Evolutionary conservation across 306 rosid species (phyloP), one percentile per base, ranked within the genome.

Genomic region (Clitoria ternatea): DNA sequence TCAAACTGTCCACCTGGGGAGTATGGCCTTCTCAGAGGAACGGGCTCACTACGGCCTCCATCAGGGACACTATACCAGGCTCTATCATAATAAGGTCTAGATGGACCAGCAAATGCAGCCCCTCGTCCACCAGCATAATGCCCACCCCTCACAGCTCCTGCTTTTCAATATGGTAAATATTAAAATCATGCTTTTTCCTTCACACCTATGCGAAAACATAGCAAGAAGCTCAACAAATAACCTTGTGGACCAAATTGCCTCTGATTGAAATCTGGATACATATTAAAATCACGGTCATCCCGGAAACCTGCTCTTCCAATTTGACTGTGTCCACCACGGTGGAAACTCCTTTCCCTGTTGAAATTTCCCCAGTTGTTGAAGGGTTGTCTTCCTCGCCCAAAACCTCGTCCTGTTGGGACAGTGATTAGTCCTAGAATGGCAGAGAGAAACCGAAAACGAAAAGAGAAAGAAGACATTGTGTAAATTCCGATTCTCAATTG

Each of bases 61-160:
- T 73, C 80, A 73, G 88, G 82, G 26, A 77, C 75, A 76, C 66
- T 81, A 78, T 69, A 56, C 89, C 90, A 85, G 14, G 84, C 54
- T 71, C 88, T 81, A 75, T 82, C 87, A 45, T 56, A 54, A 72
- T 81, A 73, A 32, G 81, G 85, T 57, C 88, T 78, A 73, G 88
- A 72, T 66, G 91, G 84, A 69, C 82, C 77, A 75, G 80, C 77
- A 73, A 36, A 77, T 13, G 76, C 67, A 70, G 77, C 80, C 73
- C 73, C 84, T 71, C 70, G 68, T 56, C 76, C 57, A 74, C 71
- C 70, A 33, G 84, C 76, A 77, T 76, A 73, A 55, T 76, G 77
- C 22, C 84, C 84, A 37, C 84, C 88, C 77, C 84, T 76, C 55
- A 56, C 74, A 59, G 85, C 83, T 49, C 88, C 96, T 85, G 96